Conservation (phyloP, 768 basidiomycete species). For the Agrocybe pediades region DNA sequence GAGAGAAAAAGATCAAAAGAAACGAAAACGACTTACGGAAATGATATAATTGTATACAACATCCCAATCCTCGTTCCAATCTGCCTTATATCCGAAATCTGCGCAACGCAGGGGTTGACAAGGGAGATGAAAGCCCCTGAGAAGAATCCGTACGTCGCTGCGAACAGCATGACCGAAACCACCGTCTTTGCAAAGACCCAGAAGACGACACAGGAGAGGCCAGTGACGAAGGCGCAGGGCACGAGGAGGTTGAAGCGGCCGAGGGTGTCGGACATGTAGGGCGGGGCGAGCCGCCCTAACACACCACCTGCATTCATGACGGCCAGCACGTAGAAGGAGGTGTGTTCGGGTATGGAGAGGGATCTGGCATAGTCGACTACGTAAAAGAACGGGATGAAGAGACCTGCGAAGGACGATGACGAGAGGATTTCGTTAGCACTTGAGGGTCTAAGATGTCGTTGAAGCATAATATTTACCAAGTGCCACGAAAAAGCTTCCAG, state of each 20-base stretch:
- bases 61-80: slow-evolving; percentile 67
- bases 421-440: neutral
- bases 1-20: neutral
- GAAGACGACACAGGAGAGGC: slow-evolving; percentile 55
- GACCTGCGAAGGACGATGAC: slow-evolving; percentile 39
- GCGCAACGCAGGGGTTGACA: slow-evolving; percentile 66
- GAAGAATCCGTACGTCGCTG: slow-evolving; percentile 60
- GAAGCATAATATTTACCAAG: slow-evolving; percentile 59
- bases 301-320: slow-evolving; percentile 71
- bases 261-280: slow-evolving; percentile 62
- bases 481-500: slow-evolving; percentile 59
- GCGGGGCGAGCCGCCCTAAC: slow-evolving; percentile 64
- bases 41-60: slow-evolving; percentile 63
- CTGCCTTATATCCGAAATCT: slow-evolving; percentile 59
- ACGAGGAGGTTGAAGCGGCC: slow-evolving; percentile 70
- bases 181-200: slow-evolving; percentile 54
- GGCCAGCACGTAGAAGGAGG: slow-evolving; percentile 59
- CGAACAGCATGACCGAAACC: slow-evolving; percentile 48
- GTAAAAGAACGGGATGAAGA: slow-evolving; percentile 75
- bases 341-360: slow-evolving; percentile 36
- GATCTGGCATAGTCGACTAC: slow-evolving; percentile 60
- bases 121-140: slow-evolving; percentile 72
- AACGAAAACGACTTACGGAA: slow-evolving; percentile 56
- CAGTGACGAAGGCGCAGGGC: slow-evolving; percentile 63
- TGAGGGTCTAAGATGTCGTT: neutral